phyloP scores from a whole-genome alignment of 1,284 basidiomycete genomes.

The Cystobasidiaceae sp. region DNA sequence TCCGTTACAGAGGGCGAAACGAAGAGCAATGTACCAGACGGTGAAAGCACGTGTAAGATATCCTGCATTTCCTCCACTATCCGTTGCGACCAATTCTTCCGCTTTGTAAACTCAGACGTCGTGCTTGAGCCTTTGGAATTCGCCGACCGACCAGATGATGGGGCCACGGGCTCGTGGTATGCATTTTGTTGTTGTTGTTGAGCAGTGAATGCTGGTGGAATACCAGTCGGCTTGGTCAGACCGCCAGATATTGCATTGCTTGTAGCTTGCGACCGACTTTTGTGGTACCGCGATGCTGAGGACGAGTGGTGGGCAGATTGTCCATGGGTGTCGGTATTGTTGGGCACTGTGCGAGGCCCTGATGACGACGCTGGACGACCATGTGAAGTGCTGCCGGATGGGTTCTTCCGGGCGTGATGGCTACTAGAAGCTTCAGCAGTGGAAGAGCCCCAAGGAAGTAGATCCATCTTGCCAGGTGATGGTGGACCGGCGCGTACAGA shows the following conservation, averaged over 20 bases:
- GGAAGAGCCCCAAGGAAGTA: slow-evolving; percentile 3
- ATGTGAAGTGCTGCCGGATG: not conserved
- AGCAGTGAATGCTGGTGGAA: not conserved
- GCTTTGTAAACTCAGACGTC: slow-evolving; percentile 70
- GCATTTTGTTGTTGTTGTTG: not conserved
- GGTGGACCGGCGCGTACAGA: slow-evolving; percentile 23
- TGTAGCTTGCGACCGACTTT: not conserved
- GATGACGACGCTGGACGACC: too few species aligned
- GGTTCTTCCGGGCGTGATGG: too few species aligned
- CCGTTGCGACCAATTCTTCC: slow-evolving; percentile 80
- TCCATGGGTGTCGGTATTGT: too few species aligned
- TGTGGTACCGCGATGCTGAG: too few species aligned
- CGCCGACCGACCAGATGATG: slow-evolving; percentile 3
- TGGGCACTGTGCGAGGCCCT: too few species aligned
- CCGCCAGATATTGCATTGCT: not conserved
- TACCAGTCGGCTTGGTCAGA: not conserved
- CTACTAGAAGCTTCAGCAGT: too few species aligned
- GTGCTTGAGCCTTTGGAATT: slow-evolving; percentile 28
- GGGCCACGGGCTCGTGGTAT: slow-evolving; percentile 2
- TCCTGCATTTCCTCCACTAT: slow-evolving; percentile 70
- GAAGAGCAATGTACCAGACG: slow-evolving; percentile 60
- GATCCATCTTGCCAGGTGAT: slow-evolving; percentile 19
- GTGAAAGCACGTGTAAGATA: slow-evolving; percentile 63
- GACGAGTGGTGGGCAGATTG: not conserved
- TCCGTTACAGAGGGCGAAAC: slow-evolving; percentile 64